Conservation (phyloP, 306 rosid genomes). For the Ormosia emarginata region DNA sequence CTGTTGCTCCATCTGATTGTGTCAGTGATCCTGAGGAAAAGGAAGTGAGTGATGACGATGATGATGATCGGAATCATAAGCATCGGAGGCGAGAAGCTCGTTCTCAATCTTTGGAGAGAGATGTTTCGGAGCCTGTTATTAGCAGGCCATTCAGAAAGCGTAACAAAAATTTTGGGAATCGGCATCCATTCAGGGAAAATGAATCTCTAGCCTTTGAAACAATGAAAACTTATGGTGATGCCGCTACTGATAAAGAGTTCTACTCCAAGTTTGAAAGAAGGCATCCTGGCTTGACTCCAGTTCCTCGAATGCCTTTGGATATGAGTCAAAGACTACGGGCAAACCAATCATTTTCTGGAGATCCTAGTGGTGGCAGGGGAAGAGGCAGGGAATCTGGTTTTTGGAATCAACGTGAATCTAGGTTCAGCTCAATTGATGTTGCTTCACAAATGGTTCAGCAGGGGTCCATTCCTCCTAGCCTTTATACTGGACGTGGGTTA, state of each 20-base stretch:
- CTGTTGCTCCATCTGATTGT: conserved; percentile 61
- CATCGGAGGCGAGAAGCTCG: conserved; percentile 73
- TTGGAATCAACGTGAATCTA: conserved; percentile 80
- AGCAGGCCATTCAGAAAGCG: conserved; percentile 78
- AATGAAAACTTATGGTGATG: conserved; percentile 50
- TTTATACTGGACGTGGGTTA: conserved; percentile 75
- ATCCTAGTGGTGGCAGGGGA: conserved; percentile 72
- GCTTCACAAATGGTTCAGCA: conserved; percentile 84
- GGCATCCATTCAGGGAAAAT: conserved; percentile 67
- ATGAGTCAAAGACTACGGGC: conserved; percentile 60
- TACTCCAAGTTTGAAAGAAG: conserved; percentile 68
- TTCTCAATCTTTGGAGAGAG: conserved; percentile 87
- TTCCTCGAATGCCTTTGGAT: conserved; percentile 60
- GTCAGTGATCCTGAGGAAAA: conserved; percentile 85
- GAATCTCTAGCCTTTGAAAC: conserved; percentile 65
- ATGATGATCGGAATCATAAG: conserved; percentile 94
- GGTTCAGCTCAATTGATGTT: conserved; percentile 76
- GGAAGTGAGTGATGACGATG: conserved; percentile 95
- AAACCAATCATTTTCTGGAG: conserved; percentile 63
- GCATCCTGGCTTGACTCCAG: conserved; percentile 58
- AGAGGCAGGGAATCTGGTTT: conserved; percentile 86
- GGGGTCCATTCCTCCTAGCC: conserved; percentile 69
- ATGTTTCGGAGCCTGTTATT: conserved; percentile 59
- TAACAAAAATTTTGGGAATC: conserved; percentile 64
- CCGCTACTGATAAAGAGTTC: conserved; percentile 47